A percentile compares a stretch with the other conserved stretches of the same genome.
Evolutionary conservation across 768 basidiomycete species (phyloP).

Genomic region (Tylopilus subfusipes): DNA sequence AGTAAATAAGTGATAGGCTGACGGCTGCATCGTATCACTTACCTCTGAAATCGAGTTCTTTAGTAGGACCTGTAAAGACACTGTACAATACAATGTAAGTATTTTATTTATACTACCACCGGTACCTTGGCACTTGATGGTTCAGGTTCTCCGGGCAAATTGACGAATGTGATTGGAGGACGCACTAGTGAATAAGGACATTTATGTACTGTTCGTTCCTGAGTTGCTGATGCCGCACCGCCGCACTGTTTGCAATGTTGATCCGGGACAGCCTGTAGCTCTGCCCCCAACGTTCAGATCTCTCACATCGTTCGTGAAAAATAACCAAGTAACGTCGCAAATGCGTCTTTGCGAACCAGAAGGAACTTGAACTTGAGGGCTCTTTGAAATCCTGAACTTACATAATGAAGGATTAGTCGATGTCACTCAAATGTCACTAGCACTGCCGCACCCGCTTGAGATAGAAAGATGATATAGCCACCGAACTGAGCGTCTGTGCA

Average conservation of each 20-base stretch:
- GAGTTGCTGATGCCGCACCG: neutral
- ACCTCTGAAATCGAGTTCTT: too few species aligned
- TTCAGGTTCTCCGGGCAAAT: too few species aligned
- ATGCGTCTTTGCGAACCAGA: neutral
- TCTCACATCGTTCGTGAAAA: neutral
- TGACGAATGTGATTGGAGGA: neutral
- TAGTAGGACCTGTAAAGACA: too few species aligned
- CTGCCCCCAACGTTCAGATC: neutral
- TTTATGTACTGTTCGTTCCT: neutral
- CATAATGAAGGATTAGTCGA: neutral
- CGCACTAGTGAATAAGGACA: neutral
- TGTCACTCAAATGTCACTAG: neutral
- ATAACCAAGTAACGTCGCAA: neutral
- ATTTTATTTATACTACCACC: too few species aligned
- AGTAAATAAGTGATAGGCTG: too few species aligned
- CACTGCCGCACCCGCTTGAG: neutral
- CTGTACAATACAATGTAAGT: too few species aligned
- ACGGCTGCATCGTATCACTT: too few species aligned
- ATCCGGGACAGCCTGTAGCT: neutral
- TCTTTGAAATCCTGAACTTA: neutral
- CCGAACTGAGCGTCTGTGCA: neutral
- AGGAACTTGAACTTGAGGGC: neutral
- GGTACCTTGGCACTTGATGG: too few species aligned
- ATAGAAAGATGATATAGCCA: neutral
- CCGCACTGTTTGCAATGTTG: neutral